phyloP scores from a whole-genome alignment of 73 alveolate species.

The Tetrahymena thermophila region DNA sequence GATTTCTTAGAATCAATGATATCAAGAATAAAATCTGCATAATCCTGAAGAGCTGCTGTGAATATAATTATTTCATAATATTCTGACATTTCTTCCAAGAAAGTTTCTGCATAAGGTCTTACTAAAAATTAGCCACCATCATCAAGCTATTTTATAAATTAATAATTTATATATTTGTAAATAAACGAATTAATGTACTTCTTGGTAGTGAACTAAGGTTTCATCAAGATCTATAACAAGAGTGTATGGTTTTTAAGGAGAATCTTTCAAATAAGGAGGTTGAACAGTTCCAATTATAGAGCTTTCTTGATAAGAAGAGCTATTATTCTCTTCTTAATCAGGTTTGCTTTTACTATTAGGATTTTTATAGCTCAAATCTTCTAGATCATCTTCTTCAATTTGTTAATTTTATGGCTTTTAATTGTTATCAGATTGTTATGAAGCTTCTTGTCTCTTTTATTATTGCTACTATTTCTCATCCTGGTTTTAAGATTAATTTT shows the following conservation, averaged over 20 bases:
- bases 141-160: neutral
- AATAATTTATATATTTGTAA: neutral
- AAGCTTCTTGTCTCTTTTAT: neutral
- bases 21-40: constrained; percentile 95
- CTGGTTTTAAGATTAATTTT: neutral
- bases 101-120: constrained; percentile 91
- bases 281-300: neutral
- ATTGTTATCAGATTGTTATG: neutral
- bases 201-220: constrained; percentile 53
- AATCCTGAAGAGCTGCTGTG: constrained; percentile 94
- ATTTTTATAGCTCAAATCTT: neutral
- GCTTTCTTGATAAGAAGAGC: neutral
- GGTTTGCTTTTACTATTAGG: neutral
- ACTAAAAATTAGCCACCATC: constrained; percentile 67
- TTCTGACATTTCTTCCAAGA: constrained; percentile 71
- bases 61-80: constrained; percentile 90
- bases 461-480: neutral
- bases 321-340: neutral
- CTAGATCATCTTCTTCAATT: neutral
- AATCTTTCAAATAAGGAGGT: neutral
- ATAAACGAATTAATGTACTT: neutral
- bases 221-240: constrained; percentile 62
- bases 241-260: neutral
- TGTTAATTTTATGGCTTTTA: neutral
- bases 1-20: constrained; percentile 74